Conservation (phyloP, 257 asterid genomes). For the Gardenia jasminoides region DNA sequence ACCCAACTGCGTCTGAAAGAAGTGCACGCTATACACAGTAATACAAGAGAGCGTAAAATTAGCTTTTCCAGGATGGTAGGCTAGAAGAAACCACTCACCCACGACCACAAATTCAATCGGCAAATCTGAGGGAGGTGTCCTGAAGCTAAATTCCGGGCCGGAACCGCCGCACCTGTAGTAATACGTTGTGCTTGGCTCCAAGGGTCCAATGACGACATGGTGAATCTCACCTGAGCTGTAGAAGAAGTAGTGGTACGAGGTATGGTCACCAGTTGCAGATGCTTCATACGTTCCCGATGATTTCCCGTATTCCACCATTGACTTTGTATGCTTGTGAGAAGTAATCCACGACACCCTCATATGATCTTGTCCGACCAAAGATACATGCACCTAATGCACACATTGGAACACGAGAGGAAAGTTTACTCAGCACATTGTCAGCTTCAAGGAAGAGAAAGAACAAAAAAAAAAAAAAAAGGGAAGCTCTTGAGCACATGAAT, state of each 20-base stretch:
- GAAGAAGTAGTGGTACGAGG: conserved; percentile 50
- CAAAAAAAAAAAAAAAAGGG: background rate
- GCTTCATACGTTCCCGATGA: conserved; percentile 40
- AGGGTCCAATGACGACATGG: conserved; percentile 70
- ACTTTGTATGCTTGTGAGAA: conserved; percentile 31
- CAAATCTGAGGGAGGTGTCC: conserved; percentile 66
- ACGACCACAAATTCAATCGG: conserved; percentile 71
- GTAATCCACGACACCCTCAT: conserved; percentile 81
- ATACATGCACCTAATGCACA: conserved; percentile 59
- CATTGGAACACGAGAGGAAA: background rate
- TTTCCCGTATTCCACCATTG: conserved; percentile 66
- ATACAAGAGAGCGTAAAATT: background rate
- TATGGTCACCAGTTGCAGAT: conserved; percentile 49
- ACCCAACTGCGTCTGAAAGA: background rate
- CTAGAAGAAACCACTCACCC: conserved; percentile 48
- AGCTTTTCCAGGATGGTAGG: background rate
- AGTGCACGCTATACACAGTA: conserved; percentile 37
- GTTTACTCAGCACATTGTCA: background rate
- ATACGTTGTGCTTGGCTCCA: conserved; percentile 60
- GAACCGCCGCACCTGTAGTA: conserved; percentile 71
- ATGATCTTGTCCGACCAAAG: conserved; percentile 65
- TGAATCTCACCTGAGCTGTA: conserved; percentile 72
- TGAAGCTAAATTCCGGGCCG: conserved; percentile 64
- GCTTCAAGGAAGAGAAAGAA: background rate
- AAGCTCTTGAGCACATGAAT: background rate